phyloP scores from a whole-genome alignment of 2,329 filamentous ascomycete species.

The Pseudofabraea citricarpa region DNA sequence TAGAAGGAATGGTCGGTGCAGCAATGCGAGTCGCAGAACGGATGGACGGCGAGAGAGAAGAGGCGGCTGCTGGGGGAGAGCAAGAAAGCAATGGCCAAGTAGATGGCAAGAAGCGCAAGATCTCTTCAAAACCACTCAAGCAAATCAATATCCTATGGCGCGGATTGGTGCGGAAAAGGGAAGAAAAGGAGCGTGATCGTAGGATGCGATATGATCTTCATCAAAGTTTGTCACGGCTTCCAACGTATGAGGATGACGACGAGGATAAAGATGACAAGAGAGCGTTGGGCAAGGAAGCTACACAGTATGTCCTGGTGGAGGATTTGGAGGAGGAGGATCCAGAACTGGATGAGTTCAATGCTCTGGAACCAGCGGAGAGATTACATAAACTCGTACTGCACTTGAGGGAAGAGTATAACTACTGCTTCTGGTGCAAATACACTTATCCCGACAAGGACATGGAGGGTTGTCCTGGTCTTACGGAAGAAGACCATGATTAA shows the following conservation, averaged over 20 bases:
- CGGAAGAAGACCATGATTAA: slow-evolving; percentile 75
- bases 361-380: slow-evolving; percentile 60
- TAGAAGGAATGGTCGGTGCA: slow-evolving; percentile 66
- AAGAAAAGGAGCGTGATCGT: slow-evolving; percentile 64
- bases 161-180: slow-evolving; percentile 63
- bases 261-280: slow-evolving; percentile 68
- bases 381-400: slow-evolving; percentile 62
- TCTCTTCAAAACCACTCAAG: slow-evolving; percentile 49
- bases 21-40: slow-evolving; percentile 81
- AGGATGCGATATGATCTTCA: slow-evolving; percentile 62
- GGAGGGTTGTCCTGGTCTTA: slow-evolving; percentile 84
- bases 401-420: slow-evolving; percentile 66
- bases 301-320: slow-evolving; percentile 55
- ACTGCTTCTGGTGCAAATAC: slow-evolving; percentile 97
- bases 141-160: slow-evolving; percentile 77
- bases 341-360: slow-evolving; percentile 77
- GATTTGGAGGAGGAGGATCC: slow-evolving; percentile 73
- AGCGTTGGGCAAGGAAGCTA: slow-evolving; percentile 57
- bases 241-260: slow-evolving; percentile 62
- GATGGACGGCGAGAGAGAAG: slow-evolving; percentile 42
- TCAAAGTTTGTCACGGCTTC: slow-evolving; percentile 57
- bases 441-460: slow-evolving; percentile 67
- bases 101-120: slow-evolving; percentile 24
- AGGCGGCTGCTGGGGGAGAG: slow-evolving; percentile 14
- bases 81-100: slow-evolving; percentile 16